Percentiles rank a stretch among this genome's conserved stretches.
These are phyloP conservation scores for Starmerella bombicola DNA, from an alignment of 805 yeast genomes.

Conservation along the genomic window DNA sequence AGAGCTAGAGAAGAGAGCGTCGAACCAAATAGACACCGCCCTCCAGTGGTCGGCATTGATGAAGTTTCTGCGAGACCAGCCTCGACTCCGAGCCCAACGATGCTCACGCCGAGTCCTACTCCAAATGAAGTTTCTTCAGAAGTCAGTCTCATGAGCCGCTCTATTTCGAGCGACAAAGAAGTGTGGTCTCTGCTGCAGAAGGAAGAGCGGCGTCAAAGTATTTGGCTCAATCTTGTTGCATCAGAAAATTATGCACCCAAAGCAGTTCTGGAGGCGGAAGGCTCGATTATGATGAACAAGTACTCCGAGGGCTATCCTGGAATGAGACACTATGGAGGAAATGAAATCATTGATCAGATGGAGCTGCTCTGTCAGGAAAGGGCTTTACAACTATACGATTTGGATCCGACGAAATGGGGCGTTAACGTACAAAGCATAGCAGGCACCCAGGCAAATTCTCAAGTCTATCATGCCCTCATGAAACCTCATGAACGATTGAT, in stretches of 20 bases:
- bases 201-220: conserved; percentile 80
- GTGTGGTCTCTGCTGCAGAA: conserved; percentile 34
- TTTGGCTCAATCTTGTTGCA: conserved; percentile 86
- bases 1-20: too few relatives aligned
- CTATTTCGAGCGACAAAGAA: conserved; percentile 28
- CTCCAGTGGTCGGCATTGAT: too few relatives aligned
- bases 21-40: too few relatives aligned
- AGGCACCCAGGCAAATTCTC: conserved; percentile 95
- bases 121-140: background rate
- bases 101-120: background rate
- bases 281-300: conserved; percentile 94
- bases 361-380: conserved; percentile 86
- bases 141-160: conserved; percentile 3
- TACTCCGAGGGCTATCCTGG: conserved; percentile 99
- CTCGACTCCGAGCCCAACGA: background rate
- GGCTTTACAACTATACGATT: conserved; percentile 76
- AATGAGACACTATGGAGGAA: conserved; percentile 97
- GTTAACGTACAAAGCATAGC: conserved; percentile 93
- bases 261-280: conserved; percentile 89
- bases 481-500: conserved; percentile 91
- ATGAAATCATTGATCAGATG: conserved; percentile 87
- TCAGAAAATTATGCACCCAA: conserved; percentile 94
- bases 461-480: conserved; percentile 89
- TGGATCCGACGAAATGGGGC: conserved; percentile 81
- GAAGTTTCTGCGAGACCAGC: too few relatives aligned